Evolutionary conservation across 176 grass and related monocot genomes (phyloP), one percentile per base, ranked within the genome.

Genomic region (Cenchrus americanus): DNA sequence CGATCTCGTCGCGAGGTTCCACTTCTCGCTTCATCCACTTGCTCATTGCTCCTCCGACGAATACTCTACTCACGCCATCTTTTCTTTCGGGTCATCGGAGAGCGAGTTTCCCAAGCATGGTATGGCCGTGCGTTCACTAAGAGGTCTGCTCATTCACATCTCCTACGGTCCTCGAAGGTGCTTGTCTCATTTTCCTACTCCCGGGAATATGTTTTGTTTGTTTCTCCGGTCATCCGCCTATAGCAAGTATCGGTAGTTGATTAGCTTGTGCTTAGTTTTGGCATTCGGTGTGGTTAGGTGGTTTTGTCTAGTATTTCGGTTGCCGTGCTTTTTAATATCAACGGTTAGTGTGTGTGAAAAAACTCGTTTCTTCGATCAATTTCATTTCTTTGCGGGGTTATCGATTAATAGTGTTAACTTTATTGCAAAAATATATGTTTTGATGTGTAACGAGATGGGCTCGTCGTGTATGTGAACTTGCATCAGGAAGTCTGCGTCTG

Each of bases 101-200:
- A 59, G 85, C 52, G n/a, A 27, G 83, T 92, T 83, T 90, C 91
- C 79, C 84, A 93, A 82, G 89, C 93, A 34, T 92, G 82, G 64
- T 83, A 84, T 69, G 77, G 83, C 67, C 90, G 62, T 82, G 77
- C 70, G 69, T 86, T 91, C 80, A 80, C 79, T 47, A 85, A 95
- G 87, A 88, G 89, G 85, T n/a, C 67, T 98, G 70, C 91, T 95
- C 73, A 73, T 98, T 83, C 93, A 98, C 73, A 78, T 98, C 66
- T 98, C 93, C 77, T 93, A 98, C 82, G 86, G 91, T 88, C 96
- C 96, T 78, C 88, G 89, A 83, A 98, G 92, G 96, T 98, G 74
- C 2, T 80, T n/a, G n/a, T 49, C 62, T 58, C 44, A 10, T 71
- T 89, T 75, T 83, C 30, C 27, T 73, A 30, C 14, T 48, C 67